Base-by-base conservation (phyloP, 192 early-diverging fungal species). In the Umbelopsis ramanniana region DNA sequence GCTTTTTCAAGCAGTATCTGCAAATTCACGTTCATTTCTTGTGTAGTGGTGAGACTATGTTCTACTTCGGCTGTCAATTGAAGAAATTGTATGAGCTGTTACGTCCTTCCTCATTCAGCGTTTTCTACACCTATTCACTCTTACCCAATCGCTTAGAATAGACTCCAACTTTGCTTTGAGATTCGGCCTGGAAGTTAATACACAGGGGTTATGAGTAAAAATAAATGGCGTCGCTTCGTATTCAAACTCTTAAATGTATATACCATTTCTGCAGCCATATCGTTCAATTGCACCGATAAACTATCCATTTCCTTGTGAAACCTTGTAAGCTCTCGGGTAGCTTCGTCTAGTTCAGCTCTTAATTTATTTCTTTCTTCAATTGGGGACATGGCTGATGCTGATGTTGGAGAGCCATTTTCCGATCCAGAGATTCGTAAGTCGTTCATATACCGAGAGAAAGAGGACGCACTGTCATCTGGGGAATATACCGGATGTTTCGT, bases 231-330 rank as follows among this genome's bases (percentile, higher is more conserved):
- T 6, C 38, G 8, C 11, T 43, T 43, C 40, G 6, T 43, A 12
- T 43, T 0, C 6, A 43, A 43, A 43, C 3, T 43, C 40, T 43
- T 43, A 43, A 47, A n/a, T 23, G 33, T 72, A n/a, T 23, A 26
- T 72, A 80, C 72, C 85, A 89, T 85, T 72, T 89, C 87, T 7
- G 78, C 66, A 2, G 84, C 81, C 78, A 89, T 89, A 46, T 89
- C 85, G 15, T 82, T 83, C 67, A 89, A 74, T 46, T 89, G 87
- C n/a, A 76, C 85, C 9, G 85, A 80, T 0, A 89, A 52, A 22
- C 79, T 79, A 38, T 89, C 87, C 50, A 89, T 70, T 66, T 89
- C 87, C 43, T 79, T 85, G 21, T 85, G 84, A 72, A 87, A 89
- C 21, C 80, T 52, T 35, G 81, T 83, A 19, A 89, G 66, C 52